These are phyloP conservation scores for Pleurozium schreberi DNA, from an alignment of 225 moss, liverwort and hornwort species.

Conservation along the genomic window DNA sequence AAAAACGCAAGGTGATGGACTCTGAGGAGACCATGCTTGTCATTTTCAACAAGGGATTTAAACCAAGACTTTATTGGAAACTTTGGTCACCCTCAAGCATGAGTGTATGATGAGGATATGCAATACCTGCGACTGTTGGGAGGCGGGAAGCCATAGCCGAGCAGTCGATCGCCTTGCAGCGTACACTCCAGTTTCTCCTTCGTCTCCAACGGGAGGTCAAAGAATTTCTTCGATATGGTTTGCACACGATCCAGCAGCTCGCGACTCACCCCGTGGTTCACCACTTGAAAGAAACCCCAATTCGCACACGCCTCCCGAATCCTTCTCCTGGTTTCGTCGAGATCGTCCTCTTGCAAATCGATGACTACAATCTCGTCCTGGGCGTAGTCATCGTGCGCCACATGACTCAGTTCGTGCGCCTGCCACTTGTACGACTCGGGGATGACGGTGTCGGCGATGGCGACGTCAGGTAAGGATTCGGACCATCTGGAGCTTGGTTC, in stretches of 20 bases:
- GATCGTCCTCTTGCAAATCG: constrained; percentile 4
- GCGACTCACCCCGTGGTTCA: constrained; percentile 41
- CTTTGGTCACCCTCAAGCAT: background rate
- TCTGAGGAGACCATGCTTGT: background rate
- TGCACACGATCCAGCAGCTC: constrained; percentile 17
- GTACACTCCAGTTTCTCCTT: constrained; percentile 24
- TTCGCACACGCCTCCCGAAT: constrained; percentile 20
- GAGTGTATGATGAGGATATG: background rate
- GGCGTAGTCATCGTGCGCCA: constrained; percentile 13
- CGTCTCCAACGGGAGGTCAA: constrained; percentile 19
- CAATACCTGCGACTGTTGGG: background rate
- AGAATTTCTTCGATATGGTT: background rate
- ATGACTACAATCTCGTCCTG: constrained; percentile 24
- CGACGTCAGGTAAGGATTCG: constrained; percentile 6
- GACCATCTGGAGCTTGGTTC: background rate
- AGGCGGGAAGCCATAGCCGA: constrained; percentile 19
- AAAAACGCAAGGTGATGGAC: background rate
- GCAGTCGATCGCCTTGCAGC: constrained; percentile 4
- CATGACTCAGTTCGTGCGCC: background rate
- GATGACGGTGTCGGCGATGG: background rate
- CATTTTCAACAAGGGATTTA: background rate
- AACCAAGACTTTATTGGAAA: background rate
- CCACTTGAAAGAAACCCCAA: constrained; percentile 50
- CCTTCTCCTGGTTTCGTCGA: background rate
- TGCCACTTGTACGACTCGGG: constrained; percentile 28